These are phyloP conservation scores for Beauveria varroae DNA, from an alignment of 2,329 filamentous ascomycete species.

Conservation along the genomic window DNA sequence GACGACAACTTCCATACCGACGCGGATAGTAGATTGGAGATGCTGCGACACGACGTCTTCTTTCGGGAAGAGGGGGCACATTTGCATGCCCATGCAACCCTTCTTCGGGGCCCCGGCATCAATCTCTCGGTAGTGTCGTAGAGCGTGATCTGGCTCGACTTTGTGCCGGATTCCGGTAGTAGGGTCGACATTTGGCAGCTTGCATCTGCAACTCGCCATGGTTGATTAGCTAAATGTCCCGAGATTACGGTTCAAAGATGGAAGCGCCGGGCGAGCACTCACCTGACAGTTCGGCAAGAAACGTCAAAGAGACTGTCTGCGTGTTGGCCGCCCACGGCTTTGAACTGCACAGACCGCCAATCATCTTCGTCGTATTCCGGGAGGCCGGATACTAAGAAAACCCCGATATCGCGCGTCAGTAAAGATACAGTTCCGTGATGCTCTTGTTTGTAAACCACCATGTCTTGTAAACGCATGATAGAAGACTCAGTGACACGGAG, in stretches of 20 bases:
- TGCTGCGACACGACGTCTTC: conserved; percentile 12
- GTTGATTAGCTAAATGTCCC: conserved; percentile 6
- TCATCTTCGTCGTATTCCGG: conserved; percentile 61
- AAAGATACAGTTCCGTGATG: background rate
- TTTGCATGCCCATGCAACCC: conserved; percentile 59
- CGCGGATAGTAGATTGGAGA: conserved; percentile 16
- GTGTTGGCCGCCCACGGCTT: conserved; percentile 32
- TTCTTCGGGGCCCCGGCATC: conserved; percentile 49
- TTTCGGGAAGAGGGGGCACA: conserved; percentile 47
- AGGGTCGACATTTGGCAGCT: conserved; percentile 63
- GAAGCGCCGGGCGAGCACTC: conserved; percentile 16
- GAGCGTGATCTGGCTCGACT: conserved; percentile 49
- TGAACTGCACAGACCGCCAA: conserved; percentile 57
- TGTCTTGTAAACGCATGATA: background rate
- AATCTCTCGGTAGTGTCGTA: conserved; percentile 51
- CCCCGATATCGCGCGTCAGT: background rate
- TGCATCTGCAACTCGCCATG: conserved; percentile 41
- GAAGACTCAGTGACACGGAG: background rate
- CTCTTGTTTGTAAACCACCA: no score
- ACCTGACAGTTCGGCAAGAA: conserved; percentile 58
- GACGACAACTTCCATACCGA: conserved; percentile 49
- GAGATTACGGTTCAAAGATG: background rate
- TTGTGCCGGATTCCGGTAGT: conserved; percentile 48
- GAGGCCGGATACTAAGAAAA: conserved; percentile 47
- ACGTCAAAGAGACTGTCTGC: conserved; percentile 38